phyloP scores from a whole-genome alignment of 2,329 filamentous ascomycete species.

The Ophiocordyceps camponoti-floridani region DNA sequence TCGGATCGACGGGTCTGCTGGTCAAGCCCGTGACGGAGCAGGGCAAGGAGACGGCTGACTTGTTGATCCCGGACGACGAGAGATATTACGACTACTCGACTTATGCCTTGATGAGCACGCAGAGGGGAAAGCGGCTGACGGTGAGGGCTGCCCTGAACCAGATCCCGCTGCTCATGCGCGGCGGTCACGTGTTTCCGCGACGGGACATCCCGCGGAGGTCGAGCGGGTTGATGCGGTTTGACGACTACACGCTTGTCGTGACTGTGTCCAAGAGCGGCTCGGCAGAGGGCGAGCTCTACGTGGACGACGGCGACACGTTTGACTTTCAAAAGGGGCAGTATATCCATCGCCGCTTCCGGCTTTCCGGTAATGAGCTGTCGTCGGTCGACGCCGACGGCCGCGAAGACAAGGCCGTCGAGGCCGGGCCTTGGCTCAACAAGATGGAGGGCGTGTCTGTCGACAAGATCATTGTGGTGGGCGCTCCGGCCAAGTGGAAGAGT shows the following conservation, averaged over 20 bases:
- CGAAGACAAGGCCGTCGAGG: slow-evolving; percentile 29
- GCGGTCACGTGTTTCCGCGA: slow-evolving; percentile 79
- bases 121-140: slow-evolving; percentile 50
- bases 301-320: slow-evolving; percentile 87
- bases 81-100: slow-evolving; percentile 94
- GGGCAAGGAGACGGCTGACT: slow-evolving; percentile 50
- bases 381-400: slow-evolving; percentile 49
- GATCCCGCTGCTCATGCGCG: slow-evolving; percentile 81
- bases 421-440: slow-evolving; percentile 58
- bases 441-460: slow-evolving; percentile 69
- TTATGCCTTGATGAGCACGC: slow-evolving; percentile 53
- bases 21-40: slow-evolving; percentile 77
- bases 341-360: slow-evolving; percentile 67
- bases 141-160: slow-evolving; percentile 67
- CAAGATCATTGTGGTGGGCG: slow-evolving; percentile 69
- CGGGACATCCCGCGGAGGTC: slow-evolving; percentile 78
- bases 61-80: slow-evolving; percentile 80
- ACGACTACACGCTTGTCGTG: slow-evolving; percentile 86
- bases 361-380: slow-evolving; percentile 40
- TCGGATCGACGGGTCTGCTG: slow-evolving; percentile 78
- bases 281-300: slow-evolving; percentile 69
- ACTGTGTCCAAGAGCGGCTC: slow-evolving; percentile 36
- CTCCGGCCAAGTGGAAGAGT: slow-evolving; percentile 54
- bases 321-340: slow-evolving; percentile 74
- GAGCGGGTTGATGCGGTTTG: slow-evolving; percentile 75